These are phyloP conservation scores for Rhododendron ferrugineum DNA, from an alignment of 148 eudicot species.

Conservation along the genomic window DNA sequence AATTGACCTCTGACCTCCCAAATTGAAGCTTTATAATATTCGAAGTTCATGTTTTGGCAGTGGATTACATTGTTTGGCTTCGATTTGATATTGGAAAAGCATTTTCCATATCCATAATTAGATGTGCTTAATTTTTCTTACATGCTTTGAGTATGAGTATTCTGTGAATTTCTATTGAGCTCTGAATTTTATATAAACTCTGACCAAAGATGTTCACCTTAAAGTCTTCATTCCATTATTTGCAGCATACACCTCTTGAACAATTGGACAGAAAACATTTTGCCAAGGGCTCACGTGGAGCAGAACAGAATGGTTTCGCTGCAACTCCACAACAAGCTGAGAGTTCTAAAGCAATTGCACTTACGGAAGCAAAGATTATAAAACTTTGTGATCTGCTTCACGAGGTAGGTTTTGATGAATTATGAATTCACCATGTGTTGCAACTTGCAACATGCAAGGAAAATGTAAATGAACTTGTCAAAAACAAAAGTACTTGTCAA, in stretches of 20 bases:
- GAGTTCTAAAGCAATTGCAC: conserved; percentile 64
- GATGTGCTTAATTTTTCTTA: neutral
- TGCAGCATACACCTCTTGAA: conserved; percentile 83
- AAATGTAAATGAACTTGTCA: neutral
- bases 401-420: conserved; percentile 43
- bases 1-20: neutral
- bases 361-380: conserved; percentile 66
- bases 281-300: conserved; percentile 43
- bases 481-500: neutral
- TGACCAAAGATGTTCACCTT: conserved; percentile 10
- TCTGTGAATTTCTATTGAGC: neutral
- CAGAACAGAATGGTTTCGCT: conserved; percentile 49
- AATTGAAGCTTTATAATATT: neutral
- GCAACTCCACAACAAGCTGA: conserved; percentile 40
- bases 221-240: conserved; percentile 2
- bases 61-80: neutral
- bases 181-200: neutral
- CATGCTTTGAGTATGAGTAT: neutral
- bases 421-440: neutral
- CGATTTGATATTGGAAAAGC: neutral
- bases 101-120: neutral
- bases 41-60: neutral
- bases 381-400: conserved; percentile 72
- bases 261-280: conserved; percentile 84
- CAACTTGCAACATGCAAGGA: neutral